These are phyloP conservation scores for Beauveria caledonica DNA, from an alignment of 2,329 filamentous ascomycete genomes.

Conservation along the genomic window DNA sequence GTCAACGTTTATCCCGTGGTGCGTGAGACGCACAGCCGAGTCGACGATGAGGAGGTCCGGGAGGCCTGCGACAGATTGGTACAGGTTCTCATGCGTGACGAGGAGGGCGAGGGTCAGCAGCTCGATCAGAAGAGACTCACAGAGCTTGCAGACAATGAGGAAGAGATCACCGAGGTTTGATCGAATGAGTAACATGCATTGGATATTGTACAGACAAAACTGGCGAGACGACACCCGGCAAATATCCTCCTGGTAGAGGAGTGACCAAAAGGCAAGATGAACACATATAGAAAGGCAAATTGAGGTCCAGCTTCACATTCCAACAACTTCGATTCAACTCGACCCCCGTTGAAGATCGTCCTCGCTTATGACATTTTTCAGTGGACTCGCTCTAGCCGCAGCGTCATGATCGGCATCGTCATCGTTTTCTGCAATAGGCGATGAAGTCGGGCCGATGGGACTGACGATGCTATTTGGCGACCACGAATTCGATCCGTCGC, in stretches of 20 bases:
- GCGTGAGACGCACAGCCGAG: conserved; percentile 72
- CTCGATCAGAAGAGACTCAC: conserved; percentile 33
- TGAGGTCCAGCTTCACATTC: neutral
- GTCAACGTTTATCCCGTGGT: conserved; percentile 85
- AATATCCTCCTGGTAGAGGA: neutral
- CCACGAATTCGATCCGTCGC: neutral
- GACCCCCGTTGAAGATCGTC: neutral
- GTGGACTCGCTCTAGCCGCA: neutral
- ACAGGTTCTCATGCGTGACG: conserved; percentile 78
- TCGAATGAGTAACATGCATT: neutral
- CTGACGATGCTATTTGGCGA: neutral
- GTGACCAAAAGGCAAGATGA: neutral
- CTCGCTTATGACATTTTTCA: neutral
- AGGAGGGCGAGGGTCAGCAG: conserved; percentile 40
- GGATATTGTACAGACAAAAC: neutral
- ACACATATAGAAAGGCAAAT: neutral
- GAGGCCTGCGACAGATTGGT: conserved; percentile 86
- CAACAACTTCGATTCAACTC: too few relatives aligned
- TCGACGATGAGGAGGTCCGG: conserved; percentile 69
- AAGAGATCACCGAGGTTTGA: conserved; percentile 47
- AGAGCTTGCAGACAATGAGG: conserved; percentile 42
- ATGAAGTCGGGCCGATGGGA: neutral
- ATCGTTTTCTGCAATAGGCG: neutral
- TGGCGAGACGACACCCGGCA: too few relatives aligned
- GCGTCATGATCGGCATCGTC: neutral